Evolutionary conservation across 495 filamentous ascomycete species (phyloP), one percentile per base, ranked within the genome.

Genomic region (Aspergillus wentii): DNA sequence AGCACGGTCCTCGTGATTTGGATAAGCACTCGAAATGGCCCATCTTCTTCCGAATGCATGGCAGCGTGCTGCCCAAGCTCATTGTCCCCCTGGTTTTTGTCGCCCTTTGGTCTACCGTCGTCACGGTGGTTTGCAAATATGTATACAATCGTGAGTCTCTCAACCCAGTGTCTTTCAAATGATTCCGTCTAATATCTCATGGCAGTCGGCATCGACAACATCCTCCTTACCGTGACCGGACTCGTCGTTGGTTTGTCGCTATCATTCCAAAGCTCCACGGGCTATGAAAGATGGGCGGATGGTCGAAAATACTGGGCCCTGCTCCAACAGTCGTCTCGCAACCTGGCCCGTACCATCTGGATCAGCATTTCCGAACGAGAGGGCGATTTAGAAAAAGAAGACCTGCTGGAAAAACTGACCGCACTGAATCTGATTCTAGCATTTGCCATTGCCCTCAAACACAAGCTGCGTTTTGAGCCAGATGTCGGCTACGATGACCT

Each of bases 401-500:
- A 92, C 44, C 40, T 94, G 8, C 64, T 94, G 7, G 71, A 64
- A 32, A 91, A 90, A 62, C 57, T 82, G 72, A 80, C 86, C 1
- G 84, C 80, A 3, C 75, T 92, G 56, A 92, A 94, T 56, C 75
- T 94, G 25, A 72, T 92, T 41, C 72, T 88, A 13, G 86, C 85
- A 2, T 95, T 84, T 52, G 72, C 82, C 20, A 71, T 86, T 5
- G 61, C 87, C 1, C 69, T 91, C 34, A 94, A 91, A 55, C 88
- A 91, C 66, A 82, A 79, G 52, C 76, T 95, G n/a, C 85, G 88
- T 17, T 90, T 89, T 52, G 87, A 95, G 51, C 85, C 87, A 1
- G 88, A 85, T 58, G 77, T 83, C 16, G 79, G 81, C 38, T 91
- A 94, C 51, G 72, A 37, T 68, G 76, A 61, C 77, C 67, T 48